phyloP scores from a whole-genome alignment of 768 basidiomycete genomes.

The Leccinum ochraceum region DNA sequence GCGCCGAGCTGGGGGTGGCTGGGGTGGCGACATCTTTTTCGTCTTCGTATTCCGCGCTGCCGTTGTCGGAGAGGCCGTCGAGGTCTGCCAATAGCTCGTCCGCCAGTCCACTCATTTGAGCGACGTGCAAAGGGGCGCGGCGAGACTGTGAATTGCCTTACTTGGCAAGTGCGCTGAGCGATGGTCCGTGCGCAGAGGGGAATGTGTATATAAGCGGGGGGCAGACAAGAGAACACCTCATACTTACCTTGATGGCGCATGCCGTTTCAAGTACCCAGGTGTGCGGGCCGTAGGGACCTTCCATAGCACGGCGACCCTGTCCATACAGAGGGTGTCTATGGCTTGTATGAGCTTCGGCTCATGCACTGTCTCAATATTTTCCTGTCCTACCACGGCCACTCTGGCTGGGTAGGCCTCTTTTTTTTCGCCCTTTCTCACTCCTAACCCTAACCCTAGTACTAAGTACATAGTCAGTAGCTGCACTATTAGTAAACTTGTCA shows the following conservation, averaged over 20 bases:
- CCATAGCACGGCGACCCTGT: constrained; percentile 59
- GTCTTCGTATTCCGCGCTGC: constrained; percentile 51
- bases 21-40: constrained; percentile 28
- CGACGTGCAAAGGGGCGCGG: neutral
- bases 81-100: constrained; percentile 94
- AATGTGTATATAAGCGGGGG: constrained; percentile 32
- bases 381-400: constrained; percentile 65
- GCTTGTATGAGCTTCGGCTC: constrained; percentile 64
- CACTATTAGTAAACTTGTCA: neutral
- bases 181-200: constrained; percentile 28
- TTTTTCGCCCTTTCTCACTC: constrained; percentile 5
- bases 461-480: too few species aligned
- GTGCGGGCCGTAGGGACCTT: constrained; percentile 53
- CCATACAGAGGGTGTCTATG: constrained; percentile 44
- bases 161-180: neutral
- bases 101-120: constrained; percentile 74
- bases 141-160: constrained; percentile 2
- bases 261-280: constrained; percentile 54
- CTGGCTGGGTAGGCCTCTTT: constrained; percentile 38
- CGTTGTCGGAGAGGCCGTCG: constrained; percentile 78
- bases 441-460: constrained; percentile 37
- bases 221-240: constrained; percentile 29
- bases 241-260: constrained; percentile 68
- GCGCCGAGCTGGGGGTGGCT: constrained; percentile 18
- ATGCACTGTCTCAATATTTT: constrained; percentile 83